phyloP scores from a whole-genome alignment of 108 stramenopile genomes.

The Aureococcus anophagefferens region DNA sequence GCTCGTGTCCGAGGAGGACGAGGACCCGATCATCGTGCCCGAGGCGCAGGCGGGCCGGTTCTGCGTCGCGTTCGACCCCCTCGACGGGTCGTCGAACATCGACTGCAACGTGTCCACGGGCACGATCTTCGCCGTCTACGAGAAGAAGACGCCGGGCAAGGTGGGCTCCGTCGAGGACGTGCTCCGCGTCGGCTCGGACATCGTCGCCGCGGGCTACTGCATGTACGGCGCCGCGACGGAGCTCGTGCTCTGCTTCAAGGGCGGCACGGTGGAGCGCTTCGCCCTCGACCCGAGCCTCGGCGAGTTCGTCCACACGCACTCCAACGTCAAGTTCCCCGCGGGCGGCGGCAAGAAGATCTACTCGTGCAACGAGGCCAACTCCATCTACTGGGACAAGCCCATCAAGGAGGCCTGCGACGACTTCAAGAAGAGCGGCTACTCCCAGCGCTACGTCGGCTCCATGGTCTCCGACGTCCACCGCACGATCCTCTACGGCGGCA shows the following conservation, averaged over 20 bases:
- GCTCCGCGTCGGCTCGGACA: conserved; percentile 79
- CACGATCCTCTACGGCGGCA: conserved; percentile 95
- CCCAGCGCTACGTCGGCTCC: conserved; percentile 91
- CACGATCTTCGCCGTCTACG: conserved; percentile 93
- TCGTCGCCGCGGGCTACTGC: conserved; percentile 90
- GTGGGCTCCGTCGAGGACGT: conserved; percentile 73
- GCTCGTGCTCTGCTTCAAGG: conserved; percentile 84
- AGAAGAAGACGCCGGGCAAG: conserved; percentile 56
- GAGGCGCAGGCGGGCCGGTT: conserved; percentile 65
- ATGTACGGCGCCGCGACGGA: conserved; percentile 74
- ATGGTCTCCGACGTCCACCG: conserved; percentile 99
- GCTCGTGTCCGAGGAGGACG: conserved; percentile 94
- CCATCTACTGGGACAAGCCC: conserved; percentile 76
- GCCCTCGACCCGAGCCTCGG: conserved; percentile 96
- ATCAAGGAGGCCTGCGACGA: conserved; percentile 75
- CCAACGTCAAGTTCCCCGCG: conserved; percentile 75
- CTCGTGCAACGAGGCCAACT: conserved; percentile 96
- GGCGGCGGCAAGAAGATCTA: conserved; percentile 84
- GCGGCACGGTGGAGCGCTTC: conserved; percentile 80
- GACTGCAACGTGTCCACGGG: conserved; percentile 98
- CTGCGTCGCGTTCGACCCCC: conserved; percentile 96
- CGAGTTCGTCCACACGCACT: conserved; percentile 91
- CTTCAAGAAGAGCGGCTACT: conserved; percentile 81
- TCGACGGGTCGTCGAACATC: conserved; percentile 97
- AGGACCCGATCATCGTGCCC: conserved; percentile 91